phyloP scores from a whole-genome alignment of 306 rosid species.

The Prosopis cineraria region DNA sequence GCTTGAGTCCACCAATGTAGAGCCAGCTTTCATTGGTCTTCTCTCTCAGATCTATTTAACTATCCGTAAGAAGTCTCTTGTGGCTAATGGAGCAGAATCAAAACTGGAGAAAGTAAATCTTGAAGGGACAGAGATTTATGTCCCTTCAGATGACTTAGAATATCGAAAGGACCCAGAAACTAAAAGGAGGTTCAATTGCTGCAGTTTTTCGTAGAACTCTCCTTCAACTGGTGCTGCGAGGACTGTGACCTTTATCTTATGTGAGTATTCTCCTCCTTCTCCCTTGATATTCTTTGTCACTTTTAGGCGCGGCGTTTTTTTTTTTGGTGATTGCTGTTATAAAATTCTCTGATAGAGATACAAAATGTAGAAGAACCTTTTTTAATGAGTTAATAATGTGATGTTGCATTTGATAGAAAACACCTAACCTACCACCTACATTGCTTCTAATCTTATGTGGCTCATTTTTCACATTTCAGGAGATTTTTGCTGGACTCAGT shows the following conservation, averaged over 20 bases:
- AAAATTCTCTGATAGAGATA: neutral
- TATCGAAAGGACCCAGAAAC: slow-evolving; percentile 29
- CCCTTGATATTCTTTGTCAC: neutral
- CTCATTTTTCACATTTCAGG: slow-evolving; percentile 9
- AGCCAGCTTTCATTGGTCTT: slow-evolving; percentile 73
- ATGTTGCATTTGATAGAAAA: neutral
- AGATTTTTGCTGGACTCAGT: neutral
- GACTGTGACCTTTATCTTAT: slow-evolving; percentile 24
- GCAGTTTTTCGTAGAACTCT: slow-evolving; percentile 51
- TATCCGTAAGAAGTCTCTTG: slow-evolving; percentile 64
- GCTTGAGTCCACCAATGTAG: slow-evolving; percentile 84
- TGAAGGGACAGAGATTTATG: slow-evolving; percentile 62
- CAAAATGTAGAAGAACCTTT: neutral
- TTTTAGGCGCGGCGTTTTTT: neutral
- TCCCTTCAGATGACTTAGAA: slow-evolving; percentile 58
- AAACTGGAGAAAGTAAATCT: slow-evolving; percentile 69
- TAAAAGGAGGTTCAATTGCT: slow-evolving; percentile 57
- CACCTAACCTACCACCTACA: neutral
- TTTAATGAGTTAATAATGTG: neutral
- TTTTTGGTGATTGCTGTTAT: neutral
- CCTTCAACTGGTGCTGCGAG: slow-evolving; percentile 3
- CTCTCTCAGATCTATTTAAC: slow-evolving; percentile 76
- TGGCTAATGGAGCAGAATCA: slow-evolving; percentile 56
- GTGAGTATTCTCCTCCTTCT: slow-evolving; percentile 31
- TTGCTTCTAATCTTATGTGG: neutral